Conservation (phyloP, 768 basidiomycete genomes). For the Nevesoporus exiguus region DNA sequence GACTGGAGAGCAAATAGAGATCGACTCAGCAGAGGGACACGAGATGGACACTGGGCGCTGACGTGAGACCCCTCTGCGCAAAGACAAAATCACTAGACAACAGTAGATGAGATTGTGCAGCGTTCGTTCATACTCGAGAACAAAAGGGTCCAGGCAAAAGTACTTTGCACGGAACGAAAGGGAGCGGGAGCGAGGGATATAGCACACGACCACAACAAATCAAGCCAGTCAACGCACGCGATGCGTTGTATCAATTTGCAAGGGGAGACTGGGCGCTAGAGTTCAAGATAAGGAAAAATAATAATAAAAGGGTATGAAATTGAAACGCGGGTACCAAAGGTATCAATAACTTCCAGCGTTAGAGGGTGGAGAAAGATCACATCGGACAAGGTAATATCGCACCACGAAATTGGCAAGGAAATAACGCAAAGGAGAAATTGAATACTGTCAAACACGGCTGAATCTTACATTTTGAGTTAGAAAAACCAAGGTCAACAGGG, state of each 20-base stretch:
- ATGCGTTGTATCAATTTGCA: not conserved
- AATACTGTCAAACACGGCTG: conserved; percentile 11
- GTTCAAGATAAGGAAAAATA: not conserved
- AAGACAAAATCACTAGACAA: not conserved
- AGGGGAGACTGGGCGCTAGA: not conserved
- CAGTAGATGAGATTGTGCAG: not conserved
- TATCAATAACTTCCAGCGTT: conserved; percentile 18
- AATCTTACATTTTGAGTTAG: conserved; percentile 15
- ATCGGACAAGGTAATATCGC: conserved; percentile 3
- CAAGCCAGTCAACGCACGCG: not conserved
- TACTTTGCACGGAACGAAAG: not conserved
- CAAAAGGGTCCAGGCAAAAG: conserved; percentile 20
- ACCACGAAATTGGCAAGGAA: not conserved
- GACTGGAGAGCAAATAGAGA: no score
- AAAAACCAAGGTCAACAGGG: not conserved
- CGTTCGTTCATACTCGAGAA: conserved; percentile 1
- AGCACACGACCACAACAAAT: not conserved
- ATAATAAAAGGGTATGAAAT: conserved; percentile 18
- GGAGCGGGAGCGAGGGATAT: not conserved
- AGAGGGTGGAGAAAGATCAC: not conserved
- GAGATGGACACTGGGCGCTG: no score
- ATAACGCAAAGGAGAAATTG: not conserved
- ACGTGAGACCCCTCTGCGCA: no score
- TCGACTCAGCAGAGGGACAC: no score
- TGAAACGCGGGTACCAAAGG: conserved; percentile 13